Percentiles rank a stretch among this genome's conserved stretches.
phyloP scores from a whole-genome alignment of 768 basidiomycete species.

The Nidula microcarpa region DNA sequence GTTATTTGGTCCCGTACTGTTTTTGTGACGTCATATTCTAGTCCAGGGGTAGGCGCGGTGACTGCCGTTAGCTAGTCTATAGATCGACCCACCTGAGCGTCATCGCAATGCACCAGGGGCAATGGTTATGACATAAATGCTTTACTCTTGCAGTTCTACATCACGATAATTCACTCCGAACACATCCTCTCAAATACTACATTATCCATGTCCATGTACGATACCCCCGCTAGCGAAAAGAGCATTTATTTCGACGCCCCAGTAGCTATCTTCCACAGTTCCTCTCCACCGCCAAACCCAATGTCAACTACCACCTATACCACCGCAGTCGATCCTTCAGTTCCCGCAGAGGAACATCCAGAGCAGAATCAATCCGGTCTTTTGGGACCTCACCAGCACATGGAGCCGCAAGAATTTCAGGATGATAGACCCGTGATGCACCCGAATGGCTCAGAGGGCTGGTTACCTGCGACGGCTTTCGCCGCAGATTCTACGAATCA shows the following conservation, averaged over 20 bases:
- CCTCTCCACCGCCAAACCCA: not conserved
- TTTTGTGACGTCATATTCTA: too few relatives aligned
- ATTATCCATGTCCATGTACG: not conserved
- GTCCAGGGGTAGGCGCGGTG: too few relatives aligned
- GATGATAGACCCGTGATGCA: slow-evolving; percentile 6
- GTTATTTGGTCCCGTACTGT: too few relatives aligned
- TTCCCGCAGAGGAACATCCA: not conserved
- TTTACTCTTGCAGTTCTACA: slow-evolving; percentile 1
- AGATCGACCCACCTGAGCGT: too few relatives aligned
- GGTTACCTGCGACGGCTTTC: slow-evolving; percentile 16
- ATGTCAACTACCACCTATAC: not conserved
- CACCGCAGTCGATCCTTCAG: not conserved
- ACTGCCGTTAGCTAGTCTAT: too few relatives aligned
- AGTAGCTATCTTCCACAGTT: too few relatives aligned
- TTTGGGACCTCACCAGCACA: not conserved
- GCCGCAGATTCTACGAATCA: too few relatives aligned
- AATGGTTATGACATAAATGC: too few relatives aligned
- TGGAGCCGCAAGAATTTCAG: not conserved
- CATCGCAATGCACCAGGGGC: too few relatives aligned
- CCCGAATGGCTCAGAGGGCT: slow-evolving; percentile 21
- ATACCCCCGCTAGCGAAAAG: slow-evolving; percentile 1
- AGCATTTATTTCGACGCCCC: slow-evolving; percentile 13
- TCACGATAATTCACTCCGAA: slow-evolving; percentile 6
- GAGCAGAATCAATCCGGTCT: not conserved
- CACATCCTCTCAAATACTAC: slow-evolving; percentile 6